Evolutionary conservation across 2,329 filamentous ascomycete species (phyloP).

Genomic region (Fusarium hostae): DNA sequence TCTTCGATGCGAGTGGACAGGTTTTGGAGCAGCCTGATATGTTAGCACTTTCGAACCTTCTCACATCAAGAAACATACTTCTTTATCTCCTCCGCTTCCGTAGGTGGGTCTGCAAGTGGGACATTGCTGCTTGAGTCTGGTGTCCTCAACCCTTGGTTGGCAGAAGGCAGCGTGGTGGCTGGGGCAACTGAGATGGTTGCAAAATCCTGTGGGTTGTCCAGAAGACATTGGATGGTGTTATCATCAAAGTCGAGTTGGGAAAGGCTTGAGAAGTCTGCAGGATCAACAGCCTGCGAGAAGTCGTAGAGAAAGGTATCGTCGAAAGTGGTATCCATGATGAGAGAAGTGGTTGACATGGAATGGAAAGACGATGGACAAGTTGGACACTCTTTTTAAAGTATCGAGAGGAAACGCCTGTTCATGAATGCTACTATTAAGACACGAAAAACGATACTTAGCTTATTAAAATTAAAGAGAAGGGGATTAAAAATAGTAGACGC

Average conservation of each 20-base stretch:
- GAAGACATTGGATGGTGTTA: neutral
- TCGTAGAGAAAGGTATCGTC: constrained; percentile 1
- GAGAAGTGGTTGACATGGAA: neutral
- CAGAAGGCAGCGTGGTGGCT: neutral
- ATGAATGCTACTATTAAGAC: neutral
- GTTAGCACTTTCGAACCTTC: neutral
- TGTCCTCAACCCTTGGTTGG: neutral
- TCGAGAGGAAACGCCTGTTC: neutral
- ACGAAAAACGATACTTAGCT: neutral
- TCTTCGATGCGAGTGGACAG: neutral
- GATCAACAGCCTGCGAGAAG: constrained; percentile 2
- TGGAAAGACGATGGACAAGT: neutral
- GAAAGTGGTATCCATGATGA: constrained; percentile 2
- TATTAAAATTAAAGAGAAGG: neutral
- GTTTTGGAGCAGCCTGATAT: neutral
- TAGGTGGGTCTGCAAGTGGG: neutral
- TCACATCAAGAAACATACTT: neutral
- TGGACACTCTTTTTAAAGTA: neutral
- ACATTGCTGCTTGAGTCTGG: neutral
- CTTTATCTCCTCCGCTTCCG: neutral
- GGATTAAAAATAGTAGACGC: constrained; percentile 1
- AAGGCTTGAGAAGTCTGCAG: neutral
- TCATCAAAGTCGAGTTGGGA: neutral
- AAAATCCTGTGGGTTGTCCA: neutral
- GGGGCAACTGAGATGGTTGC: neutral